These are phyloP conservation scores for Leptographium procerum DNA, from an alignment of 2,329 filamentous ascomycete species.

Conservation along the genomic window DNA sequence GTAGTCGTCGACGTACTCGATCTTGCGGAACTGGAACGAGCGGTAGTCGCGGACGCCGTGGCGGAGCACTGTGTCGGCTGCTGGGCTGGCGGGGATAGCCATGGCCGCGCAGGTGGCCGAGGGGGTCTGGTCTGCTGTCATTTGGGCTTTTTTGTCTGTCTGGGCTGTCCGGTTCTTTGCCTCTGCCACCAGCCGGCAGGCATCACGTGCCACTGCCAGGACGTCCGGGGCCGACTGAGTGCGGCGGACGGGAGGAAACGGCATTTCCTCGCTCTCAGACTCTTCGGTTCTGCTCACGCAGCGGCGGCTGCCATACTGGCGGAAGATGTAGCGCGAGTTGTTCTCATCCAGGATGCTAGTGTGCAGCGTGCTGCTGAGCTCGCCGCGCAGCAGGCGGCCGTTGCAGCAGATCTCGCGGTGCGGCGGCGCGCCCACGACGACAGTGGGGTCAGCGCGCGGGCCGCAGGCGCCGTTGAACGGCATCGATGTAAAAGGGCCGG, in stretches of 20 bases:
- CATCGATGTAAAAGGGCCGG: slow-evolving; percentile 1
- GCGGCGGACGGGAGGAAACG: not conserved
- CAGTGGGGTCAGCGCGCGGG: slow-evolving; percentile 1
- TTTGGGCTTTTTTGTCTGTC: too few relatives aligned
- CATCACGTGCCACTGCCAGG: not conserved
- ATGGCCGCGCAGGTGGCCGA: not conserved
- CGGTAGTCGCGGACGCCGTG: not conserved
- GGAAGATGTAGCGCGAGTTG: slow-evolving; percentile 2
- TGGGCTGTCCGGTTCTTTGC: too few relatives aligned
- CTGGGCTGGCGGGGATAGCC: not conserved
- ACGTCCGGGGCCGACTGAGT: slow-evolving; percentile 7
- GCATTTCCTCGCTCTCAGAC: not conserved
- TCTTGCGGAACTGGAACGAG: not conserved
- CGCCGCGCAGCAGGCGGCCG: not conserved
- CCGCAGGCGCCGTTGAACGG: slow-evolving; percentile 9
- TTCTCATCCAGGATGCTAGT: slow-evolving; percentile 6
- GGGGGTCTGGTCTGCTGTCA: not conserved
- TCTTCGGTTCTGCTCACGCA: not conserved
- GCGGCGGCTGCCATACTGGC: slow-evolving; percentile 5
- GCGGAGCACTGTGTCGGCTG: not conserved
- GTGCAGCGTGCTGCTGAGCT: slow-evolving; percentile 6
- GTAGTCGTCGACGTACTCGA: slow-evolving; percentile 6
- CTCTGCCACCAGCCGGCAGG: not conserved
- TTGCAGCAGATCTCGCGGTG: slow-evolving; percentile 2
- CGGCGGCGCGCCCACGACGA: not conserved